phyloP scores from a whole-genome alignment of 441 rosid species.

The Bruguiera hainesii region DNA sequence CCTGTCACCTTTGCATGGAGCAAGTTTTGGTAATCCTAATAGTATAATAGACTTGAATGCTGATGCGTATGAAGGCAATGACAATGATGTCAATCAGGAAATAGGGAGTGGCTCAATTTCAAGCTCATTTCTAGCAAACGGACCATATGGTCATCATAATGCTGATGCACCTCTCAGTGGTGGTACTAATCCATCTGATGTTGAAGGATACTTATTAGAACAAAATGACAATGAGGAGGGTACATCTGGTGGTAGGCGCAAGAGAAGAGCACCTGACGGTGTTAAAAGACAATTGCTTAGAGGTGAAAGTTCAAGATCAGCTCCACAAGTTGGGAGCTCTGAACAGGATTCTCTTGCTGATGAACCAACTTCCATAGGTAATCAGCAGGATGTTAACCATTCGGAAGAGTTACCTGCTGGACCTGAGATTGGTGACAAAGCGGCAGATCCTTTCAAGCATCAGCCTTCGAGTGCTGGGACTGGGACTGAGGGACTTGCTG shows the following conservation, averaged over 20 bases:
- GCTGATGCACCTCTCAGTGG: neutral
- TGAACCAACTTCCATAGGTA: neutral
- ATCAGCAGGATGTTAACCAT: neutral
- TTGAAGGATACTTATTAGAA: conserved; percentile 21
- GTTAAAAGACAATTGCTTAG: neutral
- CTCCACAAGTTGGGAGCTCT: conserved; percentile 2
- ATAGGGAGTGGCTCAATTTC: neutral
- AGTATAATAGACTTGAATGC: conserved; percentile 24
- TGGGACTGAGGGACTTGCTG: neutral
- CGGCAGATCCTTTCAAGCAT: neutral
- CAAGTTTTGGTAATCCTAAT: neutral
- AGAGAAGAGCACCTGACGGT: conserved; percentile 31
- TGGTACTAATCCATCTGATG: conserved; percentile 29
- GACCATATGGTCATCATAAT: conserved; percentile 3
- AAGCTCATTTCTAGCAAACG: neutral
- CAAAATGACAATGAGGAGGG: conserved; percentile 17
- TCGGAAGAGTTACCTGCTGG: neutral
- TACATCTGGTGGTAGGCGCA: conserved; percentile 18
- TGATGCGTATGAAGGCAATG: neutral
- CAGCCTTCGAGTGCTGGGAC: neutral
- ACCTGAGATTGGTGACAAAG: neutral
- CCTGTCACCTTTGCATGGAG: conserved; percentile 3
- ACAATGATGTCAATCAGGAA: neutral
- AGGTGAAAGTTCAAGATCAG: conserved; percentile 22
- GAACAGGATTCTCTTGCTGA: neutral